These are phyloP conservation scores for Hymenochaete sp. DNA, from an alignment of 1,284 basidiomycete species.

Conservation along the genomic window DNA sequence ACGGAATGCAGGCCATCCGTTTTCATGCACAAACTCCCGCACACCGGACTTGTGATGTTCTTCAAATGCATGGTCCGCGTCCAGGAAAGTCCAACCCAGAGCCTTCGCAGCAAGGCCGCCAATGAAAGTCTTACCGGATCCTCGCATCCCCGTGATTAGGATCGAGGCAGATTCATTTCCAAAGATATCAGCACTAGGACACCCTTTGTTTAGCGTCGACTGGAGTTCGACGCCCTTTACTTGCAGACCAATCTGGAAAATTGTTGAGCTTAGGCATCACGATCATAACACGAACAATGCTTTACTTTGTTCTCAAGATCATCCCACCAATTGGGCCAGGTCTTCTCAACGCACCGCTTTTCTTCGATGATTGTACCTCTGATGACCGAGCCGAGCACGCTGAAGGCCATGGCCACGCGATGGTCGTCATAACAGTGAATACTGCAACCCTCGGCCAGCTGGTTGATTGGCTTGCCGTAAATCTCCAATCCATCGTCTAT, in stretches of 20 bases:
- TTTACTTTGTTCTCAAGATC: slow-evolving; percentile 88
- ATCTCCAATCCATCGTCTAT: slow-evolving; percentile 91
- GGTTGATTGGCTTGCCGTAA: slow-evolving; percentile 61
- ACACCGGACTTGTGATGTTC: slow-evolving; percentile 56
- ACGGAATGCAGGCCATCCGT: slow-evolving; percentile 78
- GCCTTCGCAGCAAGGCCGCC: slow-evolving; percentile 71
- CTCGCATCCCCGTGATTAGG: slow-evolving; percentile 92
- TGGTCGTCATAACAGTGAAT: slow-evolving; percentile 98
- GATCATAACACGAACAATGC: slow-evolving; percentile 17
- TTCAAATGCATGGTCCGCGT: slow-evolving; percentile 82
- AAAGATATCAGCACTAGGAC: slow-evolving; percentile 30
- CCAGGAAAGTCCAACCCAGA: slow-evolving; percentile 74
- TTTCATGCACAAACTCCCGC: slow-evolving; percentile 67
- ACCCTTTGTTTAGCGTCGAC: slow-evolving; percentile 27
- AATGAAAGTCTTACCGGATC: slow-evolving; percentile 90
- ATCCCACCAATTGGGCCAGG: slow-evolving; percentile 99
- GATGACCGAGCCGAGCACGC: slow-evolving; percentile 74
- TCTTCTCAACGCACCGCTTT: slow-evolving; percentile 98
- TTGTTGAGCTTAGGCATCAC: slow-evolving; percentile 13
- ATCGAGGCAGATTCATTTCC: slow-evolving; percentile 54
- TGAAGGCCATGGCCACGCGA: slow-evolving; percentile 98
- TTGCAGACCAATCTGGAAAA: slow-evolving; percentile 73
- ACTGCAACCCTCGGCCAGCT: slow-evolving; percentile 61
- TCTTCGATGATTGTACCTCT: slow-evolving; percentile 82
- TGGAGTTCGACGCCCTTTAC: slow-evolving; percentile 79